Percentiles rank a stretch among this genome's conserved stretches.
Conservation (phyloP, 192 early-diverging fungal species). For the Jimgerdemannia lactiflua region DNA sequence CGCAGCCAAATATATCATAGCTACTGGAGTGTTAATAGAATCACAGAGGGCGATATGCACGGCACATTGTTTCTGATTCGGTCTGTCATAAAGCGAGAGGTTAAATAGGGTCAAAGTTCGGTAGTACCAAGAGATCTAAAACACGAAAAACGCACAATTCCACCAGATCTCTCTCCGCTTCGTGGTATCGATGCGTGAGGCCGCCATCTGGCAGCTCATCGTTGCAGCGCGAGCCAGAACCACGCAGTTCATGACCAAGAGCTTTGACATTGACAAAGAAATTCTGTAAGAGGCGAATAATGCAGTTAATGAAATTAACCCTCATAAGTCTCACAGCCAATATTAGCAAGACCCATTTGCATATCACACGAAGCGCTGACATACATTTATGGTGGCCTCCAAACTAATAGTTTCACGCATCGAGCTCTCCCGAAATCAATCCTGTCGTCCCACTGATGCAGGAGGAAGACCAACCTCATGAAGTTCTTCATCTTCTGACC, state of each 20-base stretch:
- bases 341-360: too few relatives aligned
- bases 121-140: too few relatives aligned
- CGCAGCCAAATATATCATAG: slow-evolving; percentile 76
- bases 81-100: too few relatives aligned
- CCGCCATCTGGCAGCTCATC: slow-evolving; percentile 23
- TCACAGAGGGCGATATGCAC: slow-evolving; percentile 88
- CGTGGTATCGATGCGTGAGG: slow-evolving; percentile 64
- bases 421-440: slow-evolving; percentile 79
- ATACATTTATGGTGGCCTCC: slow-evolving; percentile 74
- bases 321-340: too few relatives aligned
- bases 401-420: slow-evolving; percentile 76
- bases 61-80: slow-evolving; percentile 63
- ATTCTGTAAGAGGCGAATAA: slow-evolving; percentile 53
- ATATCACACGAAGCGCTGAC: slow-evolving; percentile 1
- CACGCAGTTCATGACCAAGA: slow-evolving; percentile 64
- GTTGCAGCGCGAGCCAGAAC: slow-evolving; percentile 47
- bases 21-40: slow-evolving; percentile 86
- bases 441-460: slow-evolving; percentile 82
- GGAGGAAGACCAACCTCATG: slow-evolving; percentile 88
- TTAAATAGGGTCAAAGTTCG: too few relatives aligned
- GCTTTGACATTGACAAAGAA: slow-evolving; percentile 85
- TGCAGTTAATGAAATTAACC: too few relatives aligned
- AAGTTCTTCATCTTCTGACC: slow-evolving; percentile 99
- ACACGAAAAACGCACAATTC: slow-evolving; percentile 40
- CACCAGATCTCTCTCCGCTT: slow-evolving; percentile 70